A percentile compares a stretch with the other conserved stretches of the same genome.
These are phyloP conservation scores for Pseudoneurospora amorphoporcata DNA, from an alignment of 495 filamentous ascomycete genomes.

Conservation along the genomic window DNA sequence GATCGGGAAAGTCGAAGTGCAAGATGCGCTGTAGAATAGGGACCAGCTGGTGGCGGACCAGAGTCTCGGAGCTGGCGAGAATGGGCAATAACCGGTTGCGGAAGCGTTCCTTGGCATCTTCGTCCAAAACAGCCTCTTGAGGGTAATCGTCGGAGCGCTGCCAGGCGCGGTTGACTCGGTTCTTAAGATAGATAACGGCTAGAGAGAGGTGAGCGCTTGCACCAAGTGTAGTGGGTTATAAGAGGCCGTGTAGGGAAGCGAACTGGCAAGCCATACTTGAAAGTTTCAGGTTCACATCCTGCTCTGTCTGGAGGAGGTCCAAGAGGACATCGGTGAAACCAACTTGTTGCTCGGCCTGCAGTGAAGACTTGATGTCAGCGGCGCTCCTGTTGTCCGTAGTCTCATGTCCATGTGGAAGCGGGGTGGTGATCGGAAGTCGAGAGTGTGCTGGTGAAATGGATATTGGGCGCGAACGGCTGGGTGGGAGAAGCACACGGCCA, in stretches of 20 bases:
- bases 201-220: slow-evolving; percentile 9
- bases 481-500: not conserved
- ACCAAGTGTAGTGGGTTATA: slow-evolving; percentile 4
- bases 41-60: slow-evolving; percentile 81
- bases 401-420: not conserved
- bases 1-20: slow-evolving; percentile 84
- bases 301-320: slow-evolving; percentile 81
- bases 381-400: not conserved
- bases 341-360: slow-evolving; percentile 79
- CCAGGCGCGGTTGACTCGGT: slow-evolving; percentile 89
- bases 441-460: not conserved
- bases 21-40: slow-evolving; percentile 92
- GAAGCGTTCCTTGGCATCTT: slow-evolving; percentile 81
- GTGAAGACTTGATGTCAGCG: not conserved
- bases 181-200: slow-evolving; percentile 98
- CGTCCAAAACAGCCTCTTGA: slow-evolving; percentile 58
- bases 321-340: slow-evolving; percentile 86
- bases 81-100: slow-evolving; percentile 80
- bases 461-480: not conserved
- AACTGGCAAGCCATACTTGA: slow-evolving; percentile 54
- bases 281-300: slow-evolving; percentile 69
- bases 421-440: not conserved
- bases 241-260: not conserved
- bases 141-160: slow-evolving; percentile 61
- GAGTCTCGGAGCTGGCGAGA: slow-evolving; percentile 65